These are phyloP conservation scores for Ophiostoma angusticollis DNA, from an alignment of 2,329 filamentous ascomycete species.

Conservation along the genomic window DNA sequence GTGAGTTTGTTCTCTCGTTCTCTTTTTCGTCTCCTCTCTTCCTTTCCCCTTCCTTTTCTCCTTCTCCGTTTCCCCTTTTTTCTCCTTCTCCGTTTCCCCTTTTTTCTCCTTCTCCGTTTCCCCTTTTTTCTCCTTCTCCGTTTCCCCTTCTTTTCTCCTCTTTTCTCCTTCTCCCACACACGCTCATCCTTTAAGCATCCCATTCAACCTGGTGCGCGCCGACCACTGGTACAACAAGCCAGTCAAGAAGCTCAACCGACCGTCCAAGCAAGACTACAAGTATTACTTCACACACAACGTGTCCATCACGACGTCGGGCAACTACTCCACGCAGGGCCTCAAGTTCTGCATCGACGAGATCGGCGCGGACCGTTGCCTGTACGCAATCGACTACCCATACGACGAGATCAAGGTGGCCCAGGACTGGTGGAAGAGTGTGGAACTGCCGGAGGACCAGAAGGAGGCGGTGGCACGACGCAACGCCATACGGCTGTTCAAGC, in stretches of 20 bases:
- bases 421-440: conserved; percentile 22
- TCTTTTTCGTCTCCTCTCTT: not conserved
- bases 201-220: conserved; percentile 28
- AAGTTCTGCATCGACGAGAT: conserved; percentile 29
- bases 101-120: too few species aligned
- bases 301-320: conserved; percentile 28
- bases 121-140: too few species aligned
- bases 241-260: conserved; percentile 23
- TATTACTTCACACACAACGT: conserved; percentile 29
- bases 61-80: too few species aligned
- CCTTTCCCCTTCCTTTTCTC: too few species aligned
- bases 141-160: too few species aligned
- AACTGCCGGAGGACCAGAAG: conserved; percentile 19
- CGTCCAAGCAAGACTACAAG: conserved; percentile 27
- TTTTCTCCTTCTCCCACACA: too few species aligned
- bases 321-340: conserved; percentile 27
- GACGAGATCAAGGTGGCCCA: conserved; percentile 22
- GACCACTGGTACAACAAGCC: conserved; percentile 33
- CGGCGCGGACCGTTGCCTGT: conserved; percentile 26
- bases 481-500: conserved; percentile 23
- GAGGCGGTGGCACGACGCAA: conserved; percentile 19
- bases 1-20: conserved; percentile 14
- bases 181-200: too few species aligned
- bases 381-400: conserved; percentile 27
- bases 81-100: too few species aligned